phyloP scores from a whole-genome alignment of 257 asterid species.

The Lantana camara region DNA sequence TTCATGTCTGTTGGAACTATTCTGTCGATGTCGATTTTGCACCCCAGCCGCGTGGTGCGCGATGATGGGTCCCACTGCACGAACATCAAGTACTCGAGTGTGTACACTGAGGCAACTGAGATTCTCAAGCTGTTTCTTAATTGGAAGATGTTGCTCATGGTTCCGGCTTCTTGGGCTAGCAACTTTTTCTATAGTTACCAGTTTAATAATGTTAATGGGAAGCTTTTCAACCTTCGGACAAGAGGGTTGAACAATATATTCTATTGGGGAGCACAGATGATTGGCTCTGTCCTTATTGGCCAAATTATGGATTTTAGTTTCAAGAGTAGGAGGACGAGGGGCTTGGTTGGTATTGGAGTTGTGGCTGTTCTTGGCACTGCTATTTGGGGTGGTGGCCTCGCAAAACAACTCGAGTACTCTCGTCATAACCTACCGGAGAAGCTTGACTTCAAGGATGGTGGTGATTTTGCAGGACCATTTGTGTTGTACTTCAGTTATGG shows the following conservation, averaged over 20 bases:
- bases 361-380: too few relatives aligned
- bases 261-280: constrained; percentile 31
- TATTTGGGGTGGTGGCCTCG: too few relatives aligned
- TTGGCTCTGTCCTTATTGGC: too few relatives aligned
- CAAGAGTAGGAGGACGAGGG: too few relatives aligned
- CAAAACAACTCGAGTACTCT: background rate
- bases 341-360: too few relatives aligned
- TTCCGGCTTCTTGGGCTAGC: constrained; percentile 95
- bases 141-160: constrained; percentile 83
- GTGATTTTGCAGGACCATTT: constrained; percentile 67
- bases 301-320: too few relatives aligned
- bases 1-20: constrained; percentile 75
- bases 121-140: constrained; percentile 62
- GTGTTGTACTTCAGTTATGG: constrained; percentile 69
- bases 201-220: constrained; percentile 81
- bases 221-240: constrained; percentile 73
- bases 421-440: constrained; percentile 35
- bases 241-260: constrained; percentile 70
- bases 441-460: constrained; percentile 71
- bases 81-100: constrained; percentile 71
- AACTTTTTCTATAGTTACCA: constrained; percentile 90
- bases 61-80: constrained; percentile 80
- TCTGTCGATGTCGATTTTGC: constrained; percentile 61
- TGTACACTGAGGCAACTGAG: constrained; percentile 45
- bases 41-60: constrained; percentile 72